Base-by-base conservation (phyloP, 495 filamentous ascomycete species). In the Aspergillus conjunctus region DNA sequence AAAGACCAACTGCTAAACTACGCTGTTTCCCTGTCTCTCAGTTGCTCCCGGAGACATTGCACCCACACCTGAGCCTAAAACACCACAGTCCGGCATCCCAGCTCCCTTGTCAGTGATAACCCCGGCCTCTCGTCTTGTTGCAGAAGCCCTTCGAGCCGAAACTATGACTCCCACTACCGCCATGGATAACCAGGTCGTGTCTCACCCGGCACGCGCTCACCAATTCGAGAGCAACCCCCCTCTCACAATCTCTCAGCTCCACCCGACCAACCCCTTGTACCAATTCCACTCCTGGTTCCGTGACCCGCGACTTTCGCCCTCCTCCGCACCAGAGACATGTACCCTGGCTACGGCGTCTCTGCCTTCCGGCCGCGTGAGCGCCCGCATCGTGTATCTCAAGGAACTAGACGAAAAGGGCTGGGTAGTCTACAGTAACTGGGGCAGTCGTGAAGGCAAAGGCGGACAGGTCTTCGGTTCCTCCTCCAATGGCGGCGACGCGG, bases 401-500 rank as follows among this genome's bases (percentile, higher is more conserved):
- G 89, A 92, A 71, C 65, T 82, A 0, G 79, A 82, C 69, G 73
- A 82, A 31, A 75, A 78, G 5, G 93, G 92, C 12, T 98, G 96
- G 73, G 90, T 97, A 26, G 80, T 98, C 12, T 98, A 98, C 76
- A 90, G 85, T 65, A 98, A 98, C 71, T 95, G 91, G 81, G 92
- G 82, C 31, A 97, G 78, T 63, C 70, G 76, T 6, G 75, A 78
- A 51, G 78, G 78, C 0, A 80, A 80, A 60, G 78, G 78, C 12
- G 70, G 63, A 30, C 76, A 80, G 57, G 74, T 80, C 0, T 80
- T 79, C 33, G 77, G 76, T 0, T 41, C 15, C 15, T 32, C 41
- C 1, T 43, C 54, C 30, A 60, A n/a, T n/a, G 58, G 51, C 4
- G 56, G 31, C 0, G 56, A 33, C 10, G 60, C 51, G 10, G 60